phyloP scores from a whole-genome alignment of 108 stramenopile species.

The Conticribra weissflogii region DNA sequence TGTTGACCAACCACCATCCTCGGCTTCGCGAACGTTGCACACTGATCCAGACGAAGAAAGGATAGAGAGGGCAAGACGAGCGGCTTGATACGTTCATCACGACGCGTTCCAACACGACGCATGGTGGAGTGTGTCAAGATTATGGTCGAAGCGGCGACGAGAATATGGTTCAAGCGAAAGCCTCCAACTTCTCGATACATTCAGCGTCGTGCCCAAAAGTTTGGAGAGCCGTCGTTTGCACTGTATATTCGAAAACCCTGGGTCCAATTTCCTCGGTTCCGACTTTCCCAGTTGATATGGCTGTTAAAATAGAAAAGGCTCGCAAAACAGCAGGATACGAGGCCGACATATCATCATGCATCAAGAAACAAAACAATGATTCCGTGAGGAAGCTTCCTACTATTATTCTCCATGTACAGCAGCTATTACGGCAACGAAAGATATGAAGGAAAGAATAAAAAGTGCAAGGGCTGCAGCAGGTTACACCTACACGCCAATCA shows the following conservation, averaged over 20 bases:
- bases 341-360: too few relatives aligned
- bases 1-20: too few relatives aligned
- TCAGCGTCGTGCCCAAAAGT: neutral
- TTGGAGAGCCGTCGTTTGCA: neutral
- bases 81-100: neutral
- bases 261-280: neutral
- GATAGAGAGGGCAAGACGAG: too few relatives aligned
- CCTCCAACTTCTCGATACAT: neutral
- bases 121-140: too few relatives aligned
- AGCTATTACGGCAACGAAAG: neutral
- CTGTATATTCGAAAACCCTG: neutral
- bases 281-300: neutral
- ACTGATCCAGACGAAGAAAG: too few relatives aligned
- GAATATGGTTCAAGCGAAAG: neutral
- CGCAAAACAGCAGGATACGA: neutral
- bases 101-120: too few relatives aligned
- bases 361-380: neutral
- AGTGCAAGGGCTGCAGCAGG: neutral
- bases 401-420: neutral
- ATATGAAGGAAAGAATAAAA: neutral
- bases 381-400: neutral
- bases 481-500: neutral
- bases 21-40: too few relatives aligned
- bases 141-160: neutral
- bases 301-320: neutral